Base-by-base conservation (phyloP, 2,329 filamentous ascomycete genomes). In the Davidsoniella australis region DNA sequence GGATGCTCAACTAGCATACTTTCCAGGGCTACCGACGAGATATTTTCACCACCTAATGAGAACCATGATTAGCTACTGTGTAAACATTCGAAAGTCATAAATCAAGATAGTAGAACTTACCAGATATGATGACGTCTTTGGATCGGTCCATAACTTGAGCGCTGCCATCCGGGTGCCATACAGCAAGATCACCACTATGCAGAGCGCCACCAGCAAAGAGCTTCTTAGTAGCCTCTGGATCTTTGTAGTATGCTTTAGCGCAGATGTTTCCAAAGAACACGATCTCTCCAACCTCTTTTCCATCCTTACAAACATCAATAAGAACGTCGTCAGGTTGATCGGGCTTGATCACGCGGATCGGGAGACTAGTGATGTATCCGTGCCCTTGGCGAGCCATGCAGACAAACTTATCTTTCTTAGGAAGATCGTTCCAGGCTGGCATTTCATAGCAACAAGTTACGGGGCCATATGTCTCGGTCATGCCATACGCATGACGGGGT, bases 101-200 rank as follows among this genome's bases (percentile, higher is more conserved):
- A 23, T 1, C 26, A 9, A 33, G 16, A 26, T 3, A 47, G 48
- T 48, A 14, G 49, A 16, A 12, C 72, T 57, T 68, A 85, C 84
- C 85, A 48, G 85, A 93, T 55, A 98, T 98, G 59, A 98, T 98
- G 48, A 98, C 95, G 61, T 98, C 91, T 68, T 98, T 98, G 12
- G 86, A 85, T 17, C 91, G 75, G 64, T 98, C 91, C 52, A 93
- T 69, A 55, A 98, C 94, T 68, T 96, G 86, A 41, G 87, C 80
- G 51, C 85, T 82, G 1, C 89, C 88, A 61, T 96, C 91, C 0
- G 82, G 73, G 66, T 95, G 85, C 83, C 85, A 88, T 0, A 96
- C 88, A 1, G 91, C 91, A 45, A 98, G 65, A 62, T 98, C 91
- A 0, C 91, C 91, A 14, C 83, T 89, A 65, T 94, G 91, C 58